Evolutionary conservation across 169 alveolate species (phyloP), one percentile per base, ranked within the genome.

Genomic region (Babesia ovata): DNA sequence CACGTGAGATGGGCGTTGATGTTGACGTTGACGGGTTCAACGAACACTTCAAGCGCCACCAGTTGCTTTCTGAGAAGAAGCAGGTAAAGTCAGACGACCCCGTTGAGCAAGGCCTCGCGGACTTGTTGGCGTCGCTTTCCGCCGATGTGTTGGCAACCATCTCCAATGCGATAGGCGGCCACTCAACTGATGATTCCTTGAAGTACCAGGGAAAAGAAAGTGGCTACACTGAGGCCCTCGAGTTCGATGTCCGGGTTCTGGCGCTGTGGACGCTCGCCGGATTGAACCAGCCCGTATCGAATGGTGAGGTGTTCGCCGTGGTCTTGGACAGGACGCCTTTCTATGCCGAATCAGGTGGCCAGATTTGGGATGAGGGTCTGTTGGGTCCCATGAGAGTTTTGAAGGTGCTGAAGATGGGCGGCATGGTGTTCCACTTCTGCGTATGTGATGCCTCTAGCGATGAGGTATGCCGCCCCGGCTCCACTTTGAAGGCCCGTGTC

Each of bases 261-360:
- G 92, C 94, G 33, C 86, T 87, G 59, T 92, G 89, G 85, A 50
- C 87, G 44, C 54, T 70, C 69, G 71, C 63, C 16, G 91, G 91
- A 44, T 52, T 79, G 45, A 70, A 71, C 22, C 50, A 72, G 36
- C 42, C 70, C n/a, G 50, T 26, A 16, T 22, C 65, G 45, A 48
- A 79, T 0, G 91, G 79, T 4, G 86, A 66, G 22, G 84, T 85
- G 42, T 74, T 76, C 56, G 96, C 93, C 19, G 63, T 95, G 54
- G 92, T 95, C 29, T 84, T 92, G 70, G 95, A 91, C 83, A 66
- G 75, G 63, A 95, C 98, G 19, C 88, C 92, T 33, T 93, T 93
- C 83, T 95, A 93, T 63, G 92, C 95, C 45, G 98, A 95, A 88
- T 79, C 90, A 29, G 97, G 97, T 56, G 95, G 96, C 2, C 95